Conservation (phyloP, 176 grass and related monocot genomes). For the Phragmites australis region DNA sequence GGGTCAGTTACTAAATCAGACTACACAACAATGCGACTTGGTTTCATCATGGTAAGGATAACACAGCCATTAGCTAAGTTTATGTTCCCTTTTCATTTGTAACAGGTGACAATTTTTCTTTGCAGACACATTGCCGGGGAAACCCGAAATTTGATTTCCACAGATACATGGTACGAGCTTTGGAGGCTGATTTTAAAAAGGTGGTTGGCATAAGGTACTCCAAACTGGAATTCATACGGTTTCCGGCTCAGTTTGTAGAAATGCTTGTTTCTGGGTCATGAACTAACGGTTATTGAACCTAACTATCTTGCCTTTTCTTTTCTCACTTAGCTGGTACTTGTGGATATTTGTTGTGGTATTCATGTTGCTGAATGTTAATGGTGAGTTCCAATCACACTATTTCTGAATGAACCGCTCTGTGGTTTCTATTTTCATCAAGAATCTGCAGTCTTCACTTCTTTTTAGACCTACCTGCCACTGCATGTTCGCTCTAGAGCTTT, state of each 20-base stretch:
- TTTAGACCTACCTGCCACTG: not conserved
- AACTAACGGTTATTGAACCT: not conserved
- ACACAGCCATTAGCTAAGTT: not conserved
- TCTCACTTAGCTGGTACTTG: slow-evolving; percentile 69
- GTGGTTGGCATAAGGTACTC: slow-evolving; percentile 86
- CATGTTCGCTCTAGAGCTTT: not conserved
- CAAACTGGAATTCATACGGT: not conserved
- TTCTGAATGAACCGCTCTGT: not conserved
- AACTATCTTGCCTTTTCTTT: not conserved
- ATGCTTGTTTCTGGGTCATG: not conserved
- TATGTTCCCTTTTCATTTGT: not conserved
- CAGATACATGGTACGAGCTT: slow-evolving; percentile 76
- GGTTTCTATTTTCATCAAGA: not conserved
- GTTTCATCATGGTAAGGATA: slow-evolving; percentile 63
- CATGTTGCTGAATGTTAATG: slow-evolving; percentile 86
- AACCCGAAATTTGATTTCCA: slow-evolving; percentile 90
- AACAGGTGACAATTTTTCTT: not conserved
- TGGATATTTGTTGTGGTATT: slow-evolving; percentile 96
- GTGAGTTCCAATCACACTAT: slow-evolving; percentile 42
- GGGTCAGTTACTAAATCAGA: slow-evolving; percentile 74
- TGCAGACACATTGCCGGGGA: slow-evolving; percentile 77
- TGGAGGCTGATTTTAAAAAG: slow-evolving; percentile 94
- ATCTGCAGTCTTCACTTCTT: not conserved
- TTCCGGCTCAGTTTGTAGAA: slow-evolving; percentile 15
- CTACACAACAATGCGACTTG: slow-evolving; percentile 80